These are phyloP conservation scores for Heterobasidion annosum DNA, from an alignment of 1,284 basidiomycete genomes.

Conservation along the genomic window DNA sequence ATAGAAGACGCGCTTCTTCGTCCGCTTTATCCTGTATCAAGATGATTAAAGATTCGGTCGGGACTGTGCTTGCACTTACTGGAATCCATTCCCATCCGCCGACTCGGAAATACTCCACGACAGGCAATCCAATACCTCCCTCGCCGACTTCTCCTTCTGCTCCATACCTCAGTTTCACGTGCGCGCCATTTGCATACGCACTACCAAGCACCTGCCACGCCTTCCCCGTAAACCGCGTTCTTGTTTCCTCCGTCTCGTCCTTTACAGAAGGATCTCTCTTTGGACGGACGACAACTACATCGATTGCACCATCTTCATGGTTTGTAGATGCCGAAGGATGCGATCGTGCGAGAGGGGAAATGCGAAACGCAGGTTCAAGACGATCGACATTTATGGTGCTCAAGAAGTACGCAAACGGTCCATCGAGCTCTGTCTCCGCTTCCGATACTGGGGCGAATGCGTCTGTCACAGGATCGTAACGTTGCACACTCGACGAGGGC, in stretches of 20 bases:
- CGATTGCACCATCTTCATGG: conserved; percentile 34
- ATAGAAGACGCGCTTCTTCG: conserved; percentile 54
- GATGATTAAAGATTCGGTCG: conserved; percentile 2
- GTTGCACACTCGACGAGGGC: conserved; percentile 26
- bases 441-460: conserved; percentile 33
- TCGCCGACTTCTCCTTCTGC: conserved; percentile 32
- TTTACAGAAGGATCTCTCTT: conserved; percentile 46
- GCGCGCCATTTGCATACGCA: conserved; percentile 70
- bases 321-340: conserved; percentile 25
- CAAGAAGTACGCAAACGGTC: conserved; percentile 84
- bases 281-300: conserved; percentile 82
- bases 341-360: conserved; percentile 48
- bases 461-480: conserved; percentile 48
- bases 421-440: conserved; percentile 37
- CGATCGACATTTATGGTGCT: conserved; percentile 77
- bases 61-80: conserved; percentile 31
- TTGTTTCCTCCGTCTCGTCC: conserved; percentile 23
- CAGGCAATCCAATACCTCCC: conserved; percentile 36
- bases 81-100: conserved; percentile 82
- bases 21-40: conserved; percentile 42
- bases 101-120: conserved; percentile 80
- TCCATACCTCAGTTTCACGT: conserved; percentile 53
- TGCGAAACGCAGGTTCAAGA: conserved; percentile 74
- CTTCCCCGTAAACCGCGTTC: conserved; percentile 39
- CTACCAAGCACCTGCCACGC: conserved; percentile 43